Percentiles rank a stretch among this genome's conserved stretches.
These are phyloP conservation scores for Teratosphaeria pseudoeucalypti DNA, from an alignment of 2,329 filamentous ascomycete genomes.

Conservation along the genomic window DNA sequence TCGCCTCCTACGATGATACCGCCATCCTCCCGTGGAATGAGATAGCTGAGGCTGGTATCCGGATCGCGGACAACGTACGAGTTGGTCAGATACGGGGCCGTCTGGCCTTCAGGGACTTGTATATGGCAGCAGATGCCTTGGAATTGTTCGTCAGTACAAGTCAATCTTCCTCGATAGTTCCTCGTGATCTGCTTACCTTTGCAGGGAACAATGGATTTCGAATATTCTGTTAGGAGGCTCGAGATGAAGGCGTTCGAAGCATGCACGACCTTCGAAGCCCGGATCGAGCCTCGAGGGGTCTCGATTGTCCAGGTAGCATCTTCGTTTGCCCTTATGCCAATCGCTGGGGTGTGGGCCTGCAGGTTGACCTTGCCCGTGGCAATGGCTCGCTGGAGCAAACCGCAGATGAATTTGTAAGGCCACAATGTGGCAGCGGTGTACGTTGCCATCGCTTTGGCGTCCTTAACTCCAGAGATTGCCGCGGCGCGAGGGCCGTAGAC, in stretches of 20 bases:
- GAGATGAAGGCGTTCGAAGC: slow-evolving; percentile 23
- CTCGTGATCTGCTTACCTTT: background rate
- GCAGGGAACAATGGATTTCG: background rate
- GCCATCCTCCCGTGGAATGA: slow-evolving; percentile 33
- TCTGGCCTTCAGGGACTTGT: background rate
- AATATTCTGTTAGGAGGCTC: background rate
- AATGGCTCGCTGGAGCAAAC: slow-evolving; percentile 52
- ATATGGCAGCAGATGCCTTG: background rate
- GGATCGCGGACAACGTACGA: background rate
- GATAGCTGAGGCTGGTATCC: slow-evolving; percentile 21
- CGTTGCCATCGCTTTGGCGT: slow-evolving; percentile 19
- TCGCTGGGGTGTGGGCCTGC: slow-evolving; percentile 59
- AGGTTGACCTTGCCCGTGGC: slow-evolving; percentile 49
- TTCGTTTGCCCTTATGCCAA: background rate
- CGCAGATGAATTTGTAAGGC: slow-evolving; percentile 70
- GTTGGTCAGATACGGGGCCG: background rate
- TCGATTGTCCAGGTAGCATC: slow-evolving; percentile 5
- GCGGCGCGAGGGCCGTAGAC: slow-evolving; percentile 20
- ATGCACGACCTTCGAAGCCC: slow-evolving; percentile 18
- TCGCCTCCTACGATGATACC: slow-evolving; percentile 36
- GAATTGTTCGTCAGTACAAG: background rate
- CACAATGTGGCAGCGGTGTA: slow-evolving; percentile 53
- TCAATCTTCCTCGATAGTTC: background rate
- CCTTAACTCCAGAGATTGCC: slow-evolving; percentile 27
- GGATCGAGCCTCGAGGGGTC: slow-evolving; percentile 15